Conservation (phyloP, 192 early-diverging fungal species). For the Umbelopsis isabellina region DNA sequence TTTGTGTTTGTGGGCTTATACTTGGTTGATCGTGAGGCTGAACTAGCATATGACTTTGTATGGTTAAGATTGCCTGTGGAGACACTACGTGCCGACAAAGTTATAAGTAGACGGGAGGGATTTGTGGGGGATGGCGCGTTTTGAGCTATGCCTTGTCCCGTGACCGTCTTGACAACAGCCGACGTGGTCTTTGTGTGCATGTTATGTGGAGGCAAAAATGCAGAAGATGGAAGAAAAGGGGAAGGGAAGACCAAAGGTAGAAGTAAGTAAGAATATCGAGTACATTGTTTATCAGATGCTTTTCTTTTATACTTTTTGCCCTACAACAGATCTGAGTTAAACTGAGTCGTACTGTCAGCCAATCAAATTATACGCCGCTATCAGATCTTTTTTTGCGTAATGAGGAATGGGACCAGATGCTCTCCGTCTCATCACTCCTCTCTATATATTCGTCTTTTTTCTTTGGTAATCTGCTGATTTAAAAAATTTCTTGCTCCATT, state of each 20-base stretch:
- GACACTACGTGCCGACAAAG: constrained; percentile 32
- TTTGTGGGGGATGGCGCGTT: constrained; percentile 30
- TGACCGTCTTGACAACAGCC: constrained; percentile 24
- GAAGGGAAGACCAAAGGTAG: background rate
- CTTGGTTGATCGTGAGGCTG: constrained; percentile 14
- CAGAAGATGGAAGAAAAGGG: background rate
- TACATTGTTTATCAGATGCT: background rate
- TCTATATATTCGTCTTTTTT: background rate
- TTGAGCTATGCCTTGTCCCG: constrained; percentile 27
- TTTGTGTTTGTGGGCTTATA: constrained; percentile 7
- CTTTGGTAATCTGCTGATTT: background rate
- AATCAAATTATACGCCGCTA: background rate
- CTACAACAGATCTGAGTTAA: background rate
- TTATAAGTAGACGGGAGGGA: constrained; percentile 24
- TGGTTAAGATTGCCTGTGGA: constrained; percentile 32
- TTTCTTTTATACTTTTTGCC: constrained; percentile 5
- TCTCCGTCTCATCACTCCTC: background rate
- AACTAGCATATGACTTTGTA: constrained; percentile 7
- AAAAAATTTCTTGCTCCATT: too few relatives aligned
- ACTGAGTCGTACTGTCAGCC: background rate
- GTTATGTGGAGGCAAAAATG: background rate
- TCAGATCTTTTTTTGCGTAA: background rate
- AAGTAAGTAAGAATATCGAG: background rate
- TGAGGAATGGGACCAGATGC: background rate
- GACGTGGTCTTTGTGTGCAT: constrained; percentile 16